Conservation (phyloP, 1,284 basidiomycete genomes). For the Ceratobasidium sp. region DNA sequence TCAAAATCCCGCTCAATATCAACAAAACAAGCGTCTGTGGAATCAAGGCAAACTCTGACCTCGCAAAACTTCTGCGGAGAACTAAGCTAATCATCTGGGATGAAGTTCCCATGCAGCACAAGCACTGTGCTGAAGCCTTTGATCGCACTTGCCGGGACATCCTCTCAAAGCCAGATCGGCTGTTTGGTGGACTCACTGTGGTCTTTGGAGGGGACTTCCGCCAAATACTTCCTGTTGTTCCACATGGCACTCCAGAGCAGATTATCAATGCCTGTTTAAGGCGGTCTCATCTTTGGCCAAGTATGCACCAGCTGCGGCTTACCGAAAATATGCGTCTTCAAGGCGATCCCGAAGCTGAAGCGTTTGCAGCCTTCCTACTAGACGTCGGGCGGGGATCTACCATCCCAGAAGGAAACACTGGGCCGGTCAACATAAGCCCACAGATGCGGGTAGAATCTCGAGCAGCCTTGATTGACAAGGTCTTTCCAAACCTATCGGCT, state of each 20-base stretch:
- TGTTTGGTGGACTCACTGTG: slow-evolving; percentile 61
- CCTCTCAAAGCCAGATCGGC: slow-evolving; percentile 46
- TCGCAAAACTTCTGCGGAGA: slow-evolving; percentile 54
- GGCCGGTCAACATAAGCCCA: slow-evolving; percentile 54
- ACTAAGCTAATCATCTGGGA: slow-evolving; percentile 60
- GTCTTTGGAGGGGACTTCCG: slow-evolving; percentile 62
- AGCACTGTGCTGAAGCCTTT: slow-evolving; percentile 56
- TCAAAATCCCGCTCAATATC: slow-evolving; percentile 62
- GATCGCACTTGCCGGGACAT: slow-evolving; percentile 58
- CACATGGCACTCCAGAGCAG: slow-evolving; percentile 56
- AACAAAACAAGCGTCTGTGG: slow-evolving; percentile 53
- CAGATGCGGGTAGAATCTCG: slow-evolving; percentile 52
- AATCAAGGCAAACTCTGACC: slow-evolving; percentile 50
- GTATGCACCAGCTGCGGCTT: slow-evolving; percentile 55
- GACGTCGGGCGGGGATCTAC: slow-evolving; percentile 60
- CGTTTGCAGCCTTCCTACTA: slow-evolving; percentile 61
- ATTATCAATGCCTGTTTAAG: slow-evolving; percentile 58
- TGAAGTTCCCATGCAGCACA: slow-evolving; percentile 59
- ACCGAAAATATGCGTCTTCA: slow-evolving; percentile 60
- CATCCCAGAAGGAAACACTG: slow-evolving; percentile 46
- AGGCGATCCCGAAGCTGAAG: slow-evolving; percentile 50
- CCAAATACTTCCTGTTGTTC: slow-evolving; percentile 61
- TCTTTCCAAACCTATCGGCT: slow-evolving; percentile 55
- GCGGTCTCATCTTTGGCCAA: slow-evolving; percentile 58
- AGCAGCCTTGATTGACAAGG: slow-evolving; percentile 54